phyloP scores from a whole-genome alignment of 768 basidiomycete genomes.

The Tulasnella sp. region DNA sequence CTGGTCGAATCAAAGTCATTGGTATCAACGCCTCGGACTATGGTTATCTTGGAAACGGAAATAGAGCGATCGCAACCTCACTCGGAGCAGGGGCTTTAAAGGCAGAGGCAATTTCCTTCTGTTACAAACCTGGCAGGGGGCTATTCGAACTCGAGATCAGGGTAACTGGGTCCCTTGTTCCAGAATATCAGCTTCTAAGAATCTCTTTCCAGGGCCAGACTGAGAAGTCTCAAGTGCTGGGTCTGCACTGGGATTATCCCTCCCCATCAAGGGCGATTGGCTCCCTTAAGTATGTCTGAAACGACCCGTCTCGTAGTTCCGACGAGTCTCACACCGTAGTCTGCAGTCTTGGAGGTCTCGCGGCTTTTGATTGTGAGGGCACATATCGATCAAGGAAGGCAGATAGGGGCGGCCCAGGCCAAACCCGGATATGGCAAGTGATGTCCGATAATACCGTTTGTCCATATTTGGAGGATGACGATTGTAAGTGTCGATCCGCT shows the following conservation, averaged over 20 bases:
- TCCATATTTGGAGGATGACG: neutral
- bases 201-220: neutral
- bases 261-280: neutral
- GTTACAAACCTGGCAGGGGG: neutral
- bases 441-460: neutral
- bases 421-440: neutral
- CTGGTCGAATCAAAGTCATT: neutral
- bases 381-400: neutral
- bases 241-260: neutral
- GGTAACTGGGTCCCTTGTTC: neutral
- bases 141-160: neutral
- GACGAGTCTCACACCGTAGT: neutral
- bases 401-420: neutral
- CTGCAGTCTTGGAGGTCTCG: neutral
- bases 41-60: neutral
- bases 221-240: neutral
- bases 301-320: neutral
- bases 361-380: neutral
- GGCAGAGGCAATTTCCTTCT: neutral
- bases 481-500: neutral
- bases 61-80: neutral
- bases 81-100: neutral
- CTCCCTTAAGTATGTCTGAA: neutral
- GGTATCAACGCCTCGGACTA: neutral
- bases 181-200: neutral